These are phyloP conservation scores for Corymbia maculata DNA, from an alignment of 345 rosid genomes.

Conservation along the genomic window DNA sequence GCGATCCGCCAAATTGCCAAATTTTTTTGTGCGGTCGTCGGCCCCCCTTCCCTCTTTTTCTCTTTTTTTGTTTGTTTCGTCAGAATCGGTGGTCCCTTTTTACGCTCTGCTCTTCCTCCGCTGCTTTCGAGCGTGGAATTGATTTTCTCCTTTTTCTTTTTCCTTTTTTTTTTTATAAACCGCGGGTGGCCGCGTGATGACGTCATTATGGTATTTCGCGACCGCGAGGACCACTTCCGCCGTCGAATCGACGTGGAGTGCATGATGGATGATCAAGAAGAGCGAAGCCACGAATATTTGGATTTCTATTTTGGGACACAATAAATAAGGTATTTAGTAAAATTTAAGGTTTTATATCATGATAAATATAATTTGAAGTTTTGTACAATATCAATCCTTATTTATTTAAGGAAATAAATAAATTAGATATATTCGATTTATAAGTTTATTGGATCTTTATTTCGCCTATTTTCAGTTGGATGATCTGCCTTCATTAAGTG, in stretches of 20 bases:
- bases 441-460: background rate
- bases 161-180: background rate
- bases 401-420: background rate
- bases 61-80: too few relatives aligned
- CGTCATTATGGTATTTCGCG: rapidly evolving
- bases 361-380: too few relatives aligned
- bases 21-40: background rate
- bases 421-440: background rate
- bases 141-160: background rate
- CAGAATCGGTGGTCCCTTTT: background rate
- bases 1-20: background rate
- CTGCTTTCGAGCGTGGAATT: background rate
- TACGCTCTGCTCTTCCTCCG: background rate
- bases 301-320: background rate
- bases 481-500: background rate
- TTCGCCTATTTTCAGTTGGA: background rate
- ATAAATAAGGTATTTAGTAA: too few relatives aligned
- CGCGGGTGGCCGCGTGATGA: background rate
- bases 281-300: background rate
- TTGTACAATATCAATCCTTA: too few relatives aligned
- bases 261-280: background rate
- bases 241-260: background rate
- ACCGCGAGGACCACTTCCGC: background rate
- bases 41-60: too few relatives aligned
- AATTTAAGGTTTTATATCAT: too few relatives aligned